These are phyloP conservation scores for Eucalyptus guilfoylei DNA, from an alignment of 345 rosid species.

Conservation along the genomic window DNA sequence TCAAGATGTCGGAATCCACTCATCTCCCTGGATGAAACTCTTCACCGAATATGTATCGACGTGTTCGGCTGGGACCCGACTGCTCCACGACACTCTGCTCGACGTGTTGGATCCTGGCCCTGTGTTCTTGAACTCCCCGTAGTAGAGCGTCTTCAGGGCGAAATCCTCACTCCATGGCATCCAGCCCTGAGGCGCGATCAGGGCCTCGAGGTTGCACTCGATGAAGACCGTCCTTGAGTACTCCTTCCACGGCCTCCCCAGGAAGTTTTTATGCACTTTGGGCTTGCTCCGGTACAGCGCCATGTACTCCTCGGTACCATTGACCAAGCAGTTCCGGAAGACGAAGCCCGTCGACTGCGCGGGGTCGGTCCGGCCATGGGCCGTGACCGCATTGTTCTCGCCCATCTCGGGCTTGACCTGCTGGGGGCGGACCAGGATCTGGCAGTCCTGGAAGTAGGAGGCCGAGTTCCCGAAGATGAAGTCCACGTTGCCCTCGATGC, in stretches of 20 bases:
- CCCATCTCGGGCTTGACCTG: slow-evolving; percentile 30
- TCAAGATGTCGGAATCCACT: slow-evolving; percentile 15
- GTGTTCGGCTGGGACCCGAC: slow-evolving; percentile 13
- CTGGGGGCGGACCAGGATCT: slow-evolving; percentile 20
- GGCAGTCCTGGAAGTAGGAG: slow-evolving; percentile 20
- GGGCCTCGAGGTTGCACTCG: slow-evolving; percentile 8
- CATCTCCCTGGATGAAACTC: slow-evolving; percentile 34
- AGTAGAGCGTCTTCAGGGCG: slow-evolving; percentile 29
- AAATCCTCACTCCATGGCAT: slow-evolving; percentile 24
- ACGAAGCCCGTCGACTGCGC: slow-evolving; percentile 35
- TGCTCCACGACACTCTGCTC: slow-evolving; percentile 24
- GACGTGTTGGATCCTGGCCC: slow-evolving; percentile 17
- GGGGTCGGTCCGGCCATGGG: slow-evolving; percentile 37
- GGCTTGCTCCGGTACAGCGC: slow-evolving; percentile 14
- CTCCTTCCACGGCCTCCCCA: slow-evolving; percentile 51
- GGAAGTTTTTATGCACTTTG: slow-evolving; percentile 11
- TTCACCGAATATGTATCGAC: slow-evolving; percentile 10
- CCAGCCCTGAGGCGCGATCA: slow-evolving; percentile 27
- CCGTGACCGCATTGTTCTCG: slow-evolving; percentile 23
- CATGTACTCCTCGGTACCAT: slow-evolving; percentile 31
- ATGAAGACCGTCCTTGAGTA: slow-evolving; percentile 26
- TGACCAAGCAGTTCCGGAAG: slow-evolving; percentile 22
- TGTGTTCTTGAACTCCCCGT: slow-evolving; percentile 26
- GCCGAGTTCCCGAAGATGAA: slow-evolving; percentile 44
- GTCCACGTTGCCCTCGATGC: slow-evolving; percentile 37